Base-by-base conservation (phyloP, 2,329 filamentous ascomycete genomes). In the Sclerotinia trifoliorum region DNA sequence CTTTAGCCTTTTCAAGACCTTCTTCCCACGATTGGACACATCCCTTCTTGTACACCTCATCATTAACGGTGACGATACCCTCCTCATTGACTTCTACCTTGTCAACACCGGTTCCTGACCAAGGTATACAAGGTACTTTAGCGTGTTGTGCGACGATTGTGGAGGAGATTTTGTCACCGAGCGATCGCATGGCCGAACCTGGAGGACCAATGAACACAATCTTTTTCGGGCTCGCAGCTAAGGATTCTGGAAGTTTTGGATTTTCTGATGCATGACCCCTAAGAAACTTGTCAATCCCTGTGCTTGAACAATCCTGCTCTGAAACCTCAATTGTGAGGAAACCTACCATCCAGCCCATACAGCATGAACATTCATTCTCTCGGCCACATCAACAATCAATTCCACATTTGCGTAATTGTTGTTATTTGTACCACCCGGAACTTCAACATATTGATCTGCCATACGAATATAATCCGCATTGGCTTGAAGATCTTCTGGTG, bases 341-440 rank as follows among this genome's bases (percentile, higher is more conserved):
- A 77, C 90, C 84, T 82, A 95, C 94, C 95, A 99, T 85, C 95
- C 95, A 75, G 95, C 95, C 95, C 95, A 99, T 21, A 99, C 95
- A 69, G 95, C 95, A 78, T 99, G 95, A 70, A 99, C 95, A 76
- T 94, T 88, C 93, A 97, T 98, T 71, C 95, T 93, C 85, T 99
- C 95, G 35, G 95, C 95, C 79, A 99, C 89, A 83, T 99, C 95
- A 74, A 99, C 95, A 80, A 99, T 99, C 79, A 99, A 86, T 83
- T 99, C 95, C 70, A 99, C 95, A 80, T 99, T 99, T 82, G 95
- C 95, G 82, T 99, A 99, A 82, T 99, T 99, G 89, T 99, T 97
- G 86, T 99, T 99, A 84, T 99, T 99, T 71, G 95, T 99, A 78
- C 95, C 95, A 78, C 95, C 95, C 46, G 95, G 95, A 71, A 99